These are phyloP conservation scores for Stereocaulon alpinum DNA, from an alignment of 495 filamentous ascomycete genomes.

Conservation along the genomic window DNA sequence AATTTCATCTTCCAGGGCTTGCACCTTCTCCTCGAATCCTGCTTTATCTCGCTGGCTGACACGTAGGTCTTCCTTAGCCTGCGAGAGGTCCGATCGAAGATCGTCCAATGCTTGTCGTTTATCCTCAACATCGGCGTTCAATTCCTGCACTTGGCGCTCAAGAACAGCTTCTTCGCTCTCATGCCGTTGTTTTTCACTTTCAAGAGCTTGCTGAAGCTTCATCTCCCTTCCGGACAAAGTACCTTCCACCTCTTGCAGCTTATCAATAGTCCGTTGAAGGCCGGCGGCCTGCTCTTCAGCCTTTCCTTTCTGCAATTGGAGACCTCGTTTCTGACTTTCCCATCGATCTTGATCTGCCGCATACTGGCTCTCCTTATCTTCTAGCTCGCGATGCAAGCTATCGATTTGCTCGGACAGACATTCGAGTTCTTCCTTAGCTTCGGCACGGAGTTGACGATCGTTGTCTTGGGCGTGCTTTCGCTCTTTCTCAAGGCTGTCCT, in stretches of 20 bases:
- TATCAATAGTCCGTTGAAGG: conserved; percentile 63
- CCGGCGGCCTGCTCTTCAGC: conserved; percentile 58
- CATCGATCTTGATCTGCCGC: conserved; percentile 61
- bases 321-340: conserved; percentile 51
- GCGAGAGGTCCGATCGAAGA: conserved; percentile 47
- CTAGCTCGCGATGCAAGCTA: conserved; percentile 57
- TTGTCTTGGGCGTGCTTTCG: conserved; percentile 47
- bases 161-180: conserved; percentile 45
- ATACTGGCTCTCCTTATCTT: conserved; percentile 61
- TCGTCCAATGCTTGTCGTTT: conserved; percentile 45
- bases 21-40: conserved; percentile 53
- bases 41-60: conserved; percentile 54
- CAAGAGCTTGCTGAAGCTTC: conserved; percentile 52
- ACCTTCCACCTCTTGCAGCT: conserved; percentile 57
- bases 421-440: conserved; percentile 55
- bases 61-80: conserved; percentile 57
- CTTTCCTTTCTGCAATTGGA: conserved; percentile 55
- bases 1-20: conserved; percentile 71
- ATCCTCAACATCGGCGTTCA: conserved; percentile 44
- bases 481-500: conserved; percentile 47
- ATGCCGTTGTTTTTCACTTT: conserved; percentile 49
- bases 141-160: conserved; percentile 45
- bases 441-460: conserved; percentile 43
- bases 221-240: conserved; percentile 52
- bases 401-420: conserved; percentile 57